These are phyloP conservation scores for Pseudozyma sp. DNA, from an alignment of 1,284 basidiomycete genomes.

Conservation along the genomic window DNA sequence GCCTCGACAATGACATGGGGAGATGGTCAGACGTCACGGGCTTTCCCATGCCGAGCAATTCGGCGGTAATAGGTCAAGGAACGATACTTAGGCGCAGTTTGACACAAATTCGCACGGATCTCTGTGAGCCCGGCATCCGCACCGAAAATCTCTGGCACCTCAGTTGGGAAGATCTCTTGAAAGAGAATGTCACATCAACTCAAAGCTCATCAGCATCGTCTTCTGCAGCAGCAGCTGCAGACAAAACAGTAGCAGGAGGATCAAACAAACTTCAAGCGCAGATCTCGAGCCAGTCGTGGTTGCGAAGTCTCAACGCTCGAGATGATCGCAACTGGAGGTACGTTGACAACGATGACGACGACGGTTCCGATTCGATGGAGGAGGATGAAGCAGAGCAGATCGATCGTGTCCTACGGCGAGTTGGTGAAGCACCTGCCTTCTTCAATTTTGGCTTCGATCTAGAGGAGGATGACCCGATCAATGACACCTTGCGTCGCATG, in stretches of 20 bases:
- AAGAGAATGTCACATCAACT: neutral
- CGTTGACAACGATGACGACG: conserved; percentile 3
- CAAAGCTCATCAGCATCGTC: conserved; percentile 2
- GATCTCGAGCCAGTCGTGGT: conserved; percentile 40
- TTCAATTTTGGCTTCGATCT: conserved; percentile 36
- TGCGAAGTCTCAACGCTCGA: conserved; percentile 25
- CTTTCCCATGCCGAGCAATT: conserved; percentile 41
- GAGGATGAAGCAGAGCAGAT: conserved; percentile 31
- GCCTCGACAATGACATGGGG: conserved; percentile 37
- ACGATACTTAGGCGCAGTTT: conserved; percentile 36
- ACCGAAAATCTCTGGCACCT: conserved; percentile 43
- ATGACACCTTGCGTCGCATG: conserved; percentile 7
- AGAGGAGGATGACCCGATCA: conserved; percentile 22
- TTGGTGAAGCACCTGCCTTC: conserved; percentile 20
- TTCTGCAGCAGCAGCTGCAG: neutral
- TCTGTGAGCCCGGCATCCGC: conserved; percentile 47
- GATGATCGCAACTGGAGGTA: neutral
- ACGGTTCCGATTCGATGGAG: neutral
- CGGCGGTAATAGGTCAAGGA: conserved; percentile 40
- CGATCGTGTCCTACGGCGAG: conserved; percentile 17
- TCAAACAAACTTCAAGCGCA: conserved; percentile 9
- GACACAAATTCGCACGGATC: conserved; percentile 34
- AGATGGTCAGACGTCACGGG: conserved; percentile 38
- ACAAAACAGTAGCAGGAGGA: neutral
- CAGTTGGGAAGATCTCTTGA: conserved; percentile 34